Evolutionary conservation across 768 basidiomycete species (phyloP).

Genomic region (Gymnopilus dilepis): DNA sequence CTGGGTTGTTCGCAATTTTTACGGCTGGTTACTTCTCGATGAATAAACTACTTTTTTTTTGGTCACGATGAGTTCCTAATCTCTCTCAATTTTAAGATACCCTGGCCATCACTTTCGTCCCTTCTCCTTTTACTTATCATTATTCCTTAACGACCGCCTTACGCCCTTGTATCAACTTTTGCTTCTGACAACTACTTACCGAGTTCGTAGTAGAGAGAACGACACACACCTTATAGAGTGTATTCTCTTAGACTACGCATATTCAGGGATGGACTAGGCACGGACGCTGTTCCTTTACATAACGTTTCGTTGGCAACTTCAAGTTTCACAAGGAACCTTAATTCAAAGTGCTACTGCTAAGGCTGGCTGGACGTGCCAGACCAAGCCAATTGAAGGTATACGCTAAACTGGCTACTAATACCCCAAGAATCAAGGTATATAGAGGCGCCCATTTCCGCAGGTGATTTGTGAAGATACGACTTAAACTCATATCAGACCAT

Average conservation of each 20-base stretch:
- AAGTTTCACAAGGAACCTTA: background rate
- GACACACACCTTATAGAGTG: constrained; percentile 7
- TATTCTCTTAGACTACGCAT: constrained; percentile 1
- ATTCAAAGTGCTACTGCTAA: constrained; percentile 14
- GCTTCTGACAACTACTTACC: background rate
- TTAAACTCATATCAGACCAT: background rate
- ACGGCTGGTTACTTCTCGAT: constrained; percentile 24
- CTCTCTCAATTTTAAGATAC: constrained; percentile 18
- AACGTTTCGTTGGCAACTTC: background rate
- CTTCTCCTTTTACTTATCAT: background rate
- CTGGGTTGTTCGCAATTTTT: constrained; percentile 35
- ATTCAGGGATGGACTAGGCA: constrained; percentile 10
- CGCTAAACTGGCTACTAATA: constrained; percentile 16
- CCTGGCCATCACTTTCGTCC: constrained; percentile 21
- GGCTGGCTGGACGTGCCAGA: constrained; percentile 13
- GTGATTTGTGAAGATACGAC: constrained; percentile 18
- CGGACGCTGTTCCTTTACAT: constrained; percentile 4
- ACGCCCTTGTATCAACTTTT: constrained; percentile 10
- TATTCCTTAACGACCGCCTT: constrained; percentile 8
- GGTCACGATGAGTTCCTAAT: constrained; percentile 15
- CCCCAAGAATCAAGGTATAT: constrained; percentile 35
- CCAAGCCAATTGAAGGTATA: constrained; percentile 22
- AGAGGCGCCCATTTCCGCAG: constrained; percentile 43
- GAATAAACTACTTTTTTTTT: constrained; percentile 23
- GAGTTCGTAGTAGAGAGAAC: constrained; percentile 9